Evolutionary conservation across 257 asterid genomes (phyloP).

Genomic region (Anisodus acutangulus): DNA sequence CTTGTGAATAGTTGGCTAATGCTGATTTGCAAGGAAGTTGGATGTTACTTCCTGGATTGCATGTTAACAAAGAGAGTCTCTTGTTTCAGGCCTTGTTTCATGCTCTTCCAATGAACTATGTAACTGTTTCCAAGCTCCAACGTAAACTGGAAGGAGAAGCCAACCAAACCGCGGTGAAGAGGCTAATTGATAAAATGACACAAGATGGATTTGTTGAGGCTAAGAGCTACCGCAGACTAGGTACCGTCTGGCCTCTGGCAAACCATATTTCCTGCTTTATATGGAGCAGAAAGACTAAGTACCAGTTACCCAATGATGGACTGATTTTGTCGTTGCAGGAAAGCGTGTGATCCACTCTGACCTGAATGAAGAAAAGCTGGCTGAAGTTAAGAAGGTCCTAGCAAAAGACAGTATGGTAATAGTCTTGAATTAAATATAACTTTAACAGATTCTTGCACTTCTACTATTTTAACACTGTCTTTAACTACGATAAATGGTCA

Average conservation of each 20-base stretch:
- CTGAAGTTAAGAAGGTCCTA: constrained; percentile 69
- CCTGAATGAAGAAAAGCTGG: constrained; percentile 64
- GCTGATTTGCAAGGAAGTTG: constrained; percentile 11
- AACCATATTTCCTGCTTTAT: neutral
- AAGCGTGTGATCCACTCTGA: constrained; percentile 94
- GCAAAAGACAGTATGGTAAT: constrained; percentile 61
- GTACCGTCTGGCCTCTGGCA: constrained; percentile 40
- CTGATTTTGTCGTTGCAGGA: constrained; percentile 52
- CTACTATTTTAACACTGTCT: constrained; percentile 25
- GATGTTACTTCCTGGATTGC: neutral
- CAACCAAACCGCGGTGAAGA: constrained; percentile 60
- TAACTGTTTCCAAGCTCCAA: constrained; percentile 73
- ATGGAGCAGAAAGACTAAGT: constrained; percentile 9
- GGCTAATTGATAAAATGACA: constrained; percentile 84
- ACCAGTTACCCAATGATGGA: neutral
- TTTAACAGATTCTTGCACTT: neutral
- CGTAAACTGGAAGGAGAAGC: constrained; percentile 77
- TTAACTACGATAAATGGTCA: constrained; percentile 37
- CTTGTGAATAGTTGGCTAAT: neutral
- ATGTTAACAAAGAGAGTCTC: neutral
- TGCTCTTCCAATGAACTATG: constrained; percentile 84
- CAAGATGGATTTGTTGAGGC: constrained; percentile 83
- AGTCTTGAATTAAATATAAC: neutral
- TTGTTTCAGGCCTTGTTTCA: constrained; percentile 78
- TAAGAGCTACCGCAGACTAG: constrained; percentile 74